These are phyloP conservation scores for Suillus placidus DNA, from an alignment of 768 basidiomycete genomes.

Conservation along the genomic window DNA sequence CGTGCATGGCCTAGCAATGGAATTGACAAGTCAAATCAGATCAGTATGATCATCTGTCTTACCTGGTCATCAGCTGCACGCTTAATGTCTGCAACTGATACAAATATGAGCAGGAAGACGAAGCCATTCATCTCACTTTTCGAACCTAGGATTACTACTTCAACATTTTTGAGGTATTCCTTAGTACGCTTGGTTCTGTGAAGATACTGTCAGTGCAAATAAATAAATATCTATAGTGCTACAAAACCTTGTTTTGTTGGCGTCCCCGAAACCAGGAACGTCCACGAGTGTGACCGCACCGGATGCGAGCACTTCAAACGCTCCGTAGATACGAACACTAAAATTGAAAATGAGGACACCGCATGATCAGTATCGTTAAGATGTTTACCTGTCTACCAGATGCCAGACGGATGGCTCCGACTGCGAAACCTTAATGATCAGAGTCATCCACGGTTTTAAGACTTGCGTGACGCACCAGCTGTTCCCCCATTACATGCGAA, in stretches of 20 bases:
- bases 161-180: not conserved
- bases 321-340: not conserved
- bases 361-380: not conserved
- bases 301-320: constrained; percentile 1
- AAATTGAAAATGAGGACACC: not conserved
- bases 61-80: constrained; percentile 2
- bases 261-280: not conserved
- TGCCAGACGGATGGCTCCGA: not conserved
- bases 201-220: not conserved
- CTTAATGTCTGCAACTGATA: constrained; percentile 1
- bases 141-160: not conserved
- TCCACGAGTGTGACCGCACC: not conserved
- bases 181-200: not conserved
- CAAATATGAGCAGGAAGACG: not conserved
- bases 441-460: not conserved
- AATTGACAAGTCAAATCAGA: not conserved
- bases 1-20: not conserved
- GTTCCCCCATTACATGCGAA: not conserved
- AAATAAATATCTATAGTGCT: not conserved
- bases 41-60: not conserved
- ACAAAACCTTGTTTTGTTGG: not conserved
- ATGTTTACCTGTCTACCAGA: not conserved
- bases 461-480: not conserved
- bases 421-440: not conserved
- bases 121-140: not conserved